Evolutionary conservation across 2,329 filamentous ascomycete genomes (phyloP), one percentile per base, ranked within the genome.

Genomic region (Colletotrichum navitas): DNA sequence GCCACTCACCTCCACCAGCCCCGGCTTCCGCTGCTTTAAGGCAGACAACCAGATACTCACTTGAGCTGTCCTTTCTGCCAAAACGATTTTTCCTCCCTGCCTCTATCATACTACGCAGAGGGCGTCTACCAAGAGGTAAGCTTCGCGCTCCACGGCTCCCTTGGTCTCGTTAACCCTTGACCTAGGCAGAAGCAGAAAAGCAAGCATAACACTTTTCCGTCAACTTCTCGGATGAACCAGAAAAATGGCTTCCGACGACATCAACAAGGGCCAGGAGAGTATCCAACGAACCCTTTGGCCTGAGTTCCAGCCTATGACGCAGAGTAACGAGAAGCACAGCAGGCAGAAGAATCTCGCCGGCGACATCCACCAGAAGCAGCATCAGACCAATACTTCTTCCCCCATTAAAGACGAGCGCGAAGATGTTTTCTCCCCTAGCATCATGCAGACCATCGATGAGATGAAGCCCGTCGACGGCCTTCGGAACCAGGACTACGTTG

Each of bases 201-300:
- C 34, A 41, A 21, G 16, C 16, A 2, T 29, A 36, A 14, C 26
- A 12, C 21, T 18, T 41, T 60, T 47, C 36, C 34, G 14, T n/a
- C 55, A 21, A 8, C 0, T 39, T 45, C 61, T 41, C 39, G 39
- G 56, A 32, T 24, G 41, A 63, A 24, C 7, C 24, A 36, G 47
- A 16, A 68, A 34, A n/a, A 71, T 71, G 64, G 43, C 49, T 12
- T 51, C 45, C 24, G n/a, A 39, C 14, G 41, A 29, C 61, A 43
- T 3, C 12, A 29, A 54, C 16, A 52, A 39, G 12, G 43, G 51
- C 10, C 10, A 18, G 14, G 43, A 43, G 26, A 16, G 49, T 36
- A 51, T 63, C 26, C 64, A 64, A 12, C 56, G 58, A 12, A n/a
- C 32, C 24, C 51, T 68, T 29, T 68, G 56, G 51, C 56, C 64